phyloP scores from a whole-genome alignment of 2,329 filamentous ascomycete genomes.

The Ceratocystis diversiconidia region DNA sequence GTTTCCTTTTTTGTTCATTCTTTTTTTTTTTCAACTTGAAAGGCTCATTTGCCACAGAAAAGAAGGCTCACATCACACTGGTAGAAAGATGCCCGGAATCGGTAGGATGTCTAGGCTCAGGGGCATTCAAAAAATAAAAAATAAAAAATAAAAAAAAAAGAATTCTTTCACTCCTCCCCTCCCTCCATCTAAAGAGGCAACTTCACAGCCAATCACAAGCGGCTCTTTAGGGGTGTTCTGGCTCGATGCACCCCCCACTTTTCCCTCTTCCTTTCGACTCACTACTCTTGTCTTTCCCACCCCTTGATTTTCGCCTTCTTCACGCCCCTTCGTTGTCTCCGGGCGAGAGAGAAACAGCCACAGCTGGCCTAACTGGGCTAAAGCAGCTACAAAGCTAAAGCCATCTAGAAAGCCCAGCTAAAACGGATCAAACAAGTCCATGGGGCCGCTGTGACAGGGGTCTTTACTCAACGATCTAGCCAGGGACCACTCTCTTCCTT shows the following conservation, averaged over 20 bases:
- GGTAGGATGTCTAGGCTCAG: neutral
- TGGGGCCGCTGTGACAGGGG: neutral
- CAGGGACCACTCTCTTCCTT: constrained; percentile 1
- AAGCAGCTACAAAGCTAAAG: neutral
- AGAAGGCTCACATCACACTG: neutral
- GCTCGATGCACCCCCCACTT: neutral
- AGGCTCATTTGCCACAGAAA: neutral
- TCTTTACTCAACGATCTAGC: neutral
- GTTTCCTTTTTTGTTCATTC: neutral
- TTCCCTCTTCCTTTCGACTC: neutral
- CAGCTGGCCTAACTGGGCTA: neutral
- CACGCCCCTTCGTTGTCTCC: neutral
- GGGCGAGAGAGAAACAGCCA: neutral
- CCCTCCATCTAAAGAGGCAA: neutral
- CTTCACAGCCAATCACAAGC: neutral
- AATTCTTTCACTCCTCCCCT: neutral
- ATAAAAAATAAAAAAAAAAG: neutral
- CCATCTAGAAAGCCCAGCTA: neutral
- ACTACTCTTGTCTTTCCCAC: neutral
- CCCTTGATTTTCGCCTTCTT: neutral
- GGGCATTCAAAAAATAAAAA: neutral
- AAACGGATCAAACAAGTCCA: neutral
- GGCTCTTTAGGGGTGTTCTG: neutral
- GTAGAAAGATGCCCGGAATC: neutral
- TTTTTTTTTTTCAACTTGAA: neutral